A percentile compares a stretch with the other conserved stretches of the same genome.
These are phyloP conservation scores for Aspergillus affinis DNA, from an alignment of 495 filamentous ascomycete species.

Conservation along the genomic window DNA sequence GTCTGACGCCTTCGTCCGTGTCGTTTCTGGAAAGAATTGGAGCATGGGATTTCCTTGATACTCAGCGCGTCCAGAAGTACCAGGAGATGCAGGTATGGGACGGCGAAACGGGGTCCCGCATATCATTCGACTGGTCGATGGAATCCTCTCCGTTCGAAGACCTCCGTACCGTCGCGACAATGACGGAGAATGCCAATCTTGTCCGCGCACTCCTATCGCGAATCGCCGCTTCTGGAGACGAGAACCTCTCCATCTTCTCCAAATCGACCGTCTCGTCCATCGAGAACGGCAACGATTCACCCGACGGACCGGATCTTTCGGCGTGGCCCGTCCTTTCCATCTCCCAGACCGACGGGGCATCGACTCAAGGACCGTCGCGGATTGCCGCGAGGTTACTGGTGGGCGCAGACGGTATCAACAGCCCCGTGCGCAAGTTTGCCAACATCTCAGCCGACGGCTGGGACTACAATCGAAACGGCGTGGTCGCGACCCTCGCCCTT, in stretches of 20 bases:
- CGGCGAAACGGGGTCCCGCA: constrained; percentile 79
- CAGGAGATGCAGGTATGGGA: constrained; percentile 97
- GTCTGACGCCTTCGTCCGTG: constrained; percentile 82
- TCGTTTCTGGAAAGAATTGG: constrained; percentile 73
- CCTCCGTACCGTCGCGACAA: constrained; percentile 75
- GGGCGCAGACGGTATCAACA: constrained; percentile 92
- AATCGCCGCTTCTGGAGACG: constrained; percentile 64
- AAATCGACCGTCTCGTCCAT: constrained; percentile 76
- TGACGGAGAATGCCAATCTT: constrained; percentile 93
- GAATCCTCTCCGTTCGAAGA: constrained; percentile 49
- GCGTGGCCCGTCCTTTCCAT: constrained; percentile 84
- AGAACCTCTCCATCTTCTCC: constrained; percentile 65
- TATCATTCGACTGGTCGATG: constrained; percentile 78
- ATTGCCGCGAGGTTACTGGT: constrained; percentile 82
- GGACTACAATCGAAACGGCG: constrained; percentile 89
- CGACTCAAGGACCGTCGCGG: constrained; percentile 31
- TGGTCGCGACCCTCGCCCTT: constrained; percentile 84
- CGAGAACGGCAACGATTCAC: constrained; percentile 62
- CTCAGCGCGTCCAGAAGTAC: constrained; percentile 76
- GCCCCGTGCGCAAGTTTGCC: constrained; percentile 87
- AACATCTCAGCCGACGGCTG: constrained; percentile 82
- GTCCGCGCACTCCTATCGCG: constrained; percentile 70
- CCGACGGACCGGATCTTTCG: constrained; percentile 69
- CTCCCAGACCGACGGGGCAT: constrained; percentile 37
- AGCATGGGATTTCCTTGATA: constrained; percentile 77